These are phyloP conservation scores for Tetrahymena malaccensis DNA, from an alignment of 73 alveolate species.

Conservation along the genomic window DNA sequence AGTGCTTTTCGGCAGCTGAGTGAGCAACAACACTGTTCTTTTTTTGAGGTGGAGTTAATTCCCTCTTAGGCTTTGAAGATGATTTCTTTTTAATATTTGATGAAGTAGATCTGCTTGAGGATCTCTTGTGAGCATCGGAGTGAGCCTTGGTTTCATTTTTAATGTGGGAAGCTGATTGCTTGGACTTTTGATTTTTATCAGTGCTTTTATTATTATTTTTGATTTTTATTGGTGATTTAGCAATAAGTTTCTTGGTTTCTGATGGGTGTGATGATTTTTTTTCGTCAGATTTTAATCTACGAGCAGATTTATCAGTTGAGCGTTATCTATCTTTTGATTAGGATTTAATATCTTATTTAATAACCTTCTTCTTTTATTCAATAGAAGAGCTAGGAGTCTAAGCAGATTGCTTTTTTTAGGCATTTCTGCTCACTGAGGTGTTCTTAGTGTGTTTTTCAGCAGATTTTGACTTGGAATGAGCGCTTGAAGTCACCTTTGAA, in stretches of 20 bases:
- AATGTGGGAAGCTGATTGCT: not conserved
- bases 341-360: not conserved
- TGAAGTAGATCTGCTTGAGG: not conserved
- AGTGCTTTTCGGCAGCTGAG: not conserved
- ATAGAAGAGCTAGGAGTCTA: not conserved
- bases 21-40: not conserved
- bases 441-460: not conserved
- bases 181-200: not conserved
- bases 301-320: not conserved
- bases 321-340: not conserved
- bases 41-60: not conserved
- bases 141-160: not conserved
- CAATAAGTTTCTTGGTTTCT: not conserved
- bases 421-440: not conserved
- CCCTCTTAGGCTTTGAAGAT: not conserved
- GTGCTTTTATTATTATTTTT: not conserved
- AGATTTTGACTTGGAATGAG: not conserved
- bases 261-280: not conserved
- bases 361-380: not conserved
- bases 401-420: not conserved
- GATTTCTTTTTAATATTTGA: not conserved
- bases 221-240: not conserved
- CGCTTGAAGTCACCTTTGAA: not conserved
- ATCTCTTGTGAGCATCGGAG: not conserved
- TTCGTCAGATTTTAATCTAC: not conserved